Evolutionary conservation across 2,329 filamentous ascomycete species (phyloP), one percentile per base, ranked within the genome.

Genomic region (Cytospora piceae): DNA sequence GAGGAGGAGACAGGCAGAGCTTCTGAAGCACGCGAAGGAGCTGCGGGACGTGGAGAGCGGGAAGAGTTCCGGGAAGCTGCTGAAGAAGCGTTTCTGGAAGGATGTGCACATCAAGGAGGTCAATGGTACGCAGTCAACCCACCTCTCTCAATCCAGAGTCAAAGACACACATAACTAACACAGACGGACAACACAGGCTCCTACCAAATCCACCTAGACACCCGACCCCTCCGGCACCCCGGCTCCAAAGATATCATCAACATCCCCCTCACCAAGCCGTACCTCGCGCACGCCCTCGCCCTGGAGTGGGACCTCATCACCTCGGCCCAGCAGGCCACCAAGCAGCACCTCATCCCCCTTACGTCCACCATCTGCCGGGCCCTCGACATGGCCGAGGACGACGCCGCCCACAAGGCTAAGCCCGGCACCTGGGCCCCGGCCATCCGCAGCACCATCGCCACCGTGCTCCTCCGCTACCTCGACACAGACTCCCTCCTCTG

Each of bases 401-500:
- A 96, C 70, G 74, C 75, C 4, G 73, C 72, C 3, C 60, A 67
- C 27, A 61, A 67, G 3, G 85, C 58, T 81, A 87, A 57, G 53
- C 37, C 32, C 60, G 54, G 7, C 53, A 54, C 39, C 14, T 62
- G 68, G 67, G 31, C 29, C 68, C 9, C 73, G 20, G 80, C 82
- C 29, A 82, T 90, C 46, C 85, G 94, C 42, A 75, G 84, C 0
- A 80, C 84, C 51, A 88, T 97, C 56, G 80, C 90, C 20, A 82
- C 80, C 22, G 89, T 87, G 69, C 79, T 95, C 60, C 85, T 98
- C 83, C 86, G 90, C 56, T 98, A 98, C 77, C 85, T 99, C 31
- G 89, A 93, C 72, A 98, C 95, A 0, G 95, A 99, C 78, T 94
- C 92, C 0, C 80, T 98, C 42, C 86, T 99, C 1, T 98, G 94